phyloP scores from a whole-genome alignment of 352 stramenopile genomes.

The Pythium brassicae region DNA sequence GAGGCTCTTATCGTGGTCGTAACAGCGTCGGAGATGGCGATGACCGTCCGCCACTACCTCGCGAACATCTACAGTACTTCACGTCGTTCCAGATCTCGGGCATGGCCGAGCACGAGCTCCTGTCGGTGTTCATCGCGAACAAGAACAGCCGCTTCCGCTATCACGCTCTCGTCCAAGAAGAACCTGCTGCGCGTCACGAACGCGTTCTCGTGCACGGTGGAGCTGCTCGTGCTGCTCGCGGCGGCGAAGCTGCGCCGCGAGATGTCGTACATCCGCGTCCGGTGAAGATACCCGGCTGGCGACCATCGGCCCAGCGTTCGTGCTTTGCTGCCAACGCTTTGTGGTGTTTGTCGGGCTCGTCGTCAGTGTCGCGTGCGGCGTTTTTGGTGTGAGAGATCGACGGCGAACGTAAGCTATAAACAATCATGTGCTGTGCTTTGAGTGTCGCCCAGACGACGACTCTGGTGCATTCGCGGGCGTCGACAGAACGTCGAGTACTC shows the following conservation, averaged over 20 bases:
- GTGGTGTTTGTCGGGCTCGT: no score
- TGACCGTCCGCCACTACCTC: conserved; percentile 76
- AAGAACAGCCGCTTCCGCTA: conserved; percentile 9
- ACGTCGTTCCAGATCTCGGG: conserved; percentile 71
- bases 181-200: conserved; percentile 62
- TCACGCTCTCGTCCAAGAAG: conserved; percentile 24
- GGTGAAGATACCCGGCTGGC: conserved; percentile 14
- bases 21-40: neutral
- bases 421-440: no score
- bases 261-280: conserved; percentile 36
- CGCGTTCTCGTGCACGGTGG: conserved; percentile 56
- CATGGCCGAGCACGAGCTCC: conserved; percentile 53
- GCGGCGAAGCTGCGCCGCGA: conserved; percentile 73
- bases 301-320: conserved; percentile 3
- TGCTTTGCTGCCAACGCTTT: no score
- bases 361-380: no score
- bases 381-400: no score
- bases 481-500: no score
- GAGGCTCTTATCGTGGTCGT: neutral
- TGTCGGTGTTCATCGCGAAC: conserved; percentile 68
- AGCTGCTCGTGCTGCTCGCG: conserved; percentile 74
- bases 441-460: no score
- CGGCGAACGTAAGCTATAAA: no score
- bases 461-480: no score
- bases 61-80: conserved; percentile 73